Evolutionary conservation across 2,329 filamentous ascomycete genomes (phyloP).

Genomic region (Xylaria sp.): DNA sequence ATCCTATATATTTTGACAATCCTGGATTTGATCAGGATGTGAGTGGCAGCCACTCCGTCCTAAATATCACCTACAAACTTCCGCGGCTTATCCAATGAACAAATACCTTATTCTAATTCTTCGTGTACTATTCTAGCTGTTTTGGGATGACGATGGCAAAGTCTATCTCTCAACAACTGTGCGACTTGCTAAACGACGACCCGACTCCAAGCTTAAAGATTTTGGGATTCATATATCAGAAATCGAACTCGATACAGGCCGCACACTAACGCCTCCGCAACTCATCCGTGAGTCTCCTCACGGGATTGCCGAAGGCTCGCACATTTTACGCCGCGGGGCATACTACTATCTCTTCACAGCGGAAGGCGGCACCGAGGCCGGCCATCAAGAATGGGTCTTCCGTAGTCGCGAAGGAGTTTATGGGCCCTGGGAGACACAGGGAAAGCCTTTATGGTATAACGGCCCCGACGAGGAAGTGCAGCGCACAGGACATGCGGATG

Average conservation of each 20-base stretch:
- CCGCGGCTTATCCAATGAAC: not conserved
- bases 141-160: constrained; percentile 61
- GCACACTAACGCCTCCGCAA: constrained; percentile 52
- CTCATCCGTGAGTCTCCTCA: constrained; percentile 53
- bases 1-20: constrained; percentile 65
- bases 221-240: constrained; percentile 62
- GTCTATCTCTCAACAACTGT: constrained; percentile 61
- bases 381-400: constrained; percentile 64
- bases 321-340: constrained; percentile 51
- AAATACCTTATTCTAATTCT: not conserved
- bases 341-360: constrained; percentile 57
- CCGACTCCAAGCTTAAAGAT: constrained; percentile 58
- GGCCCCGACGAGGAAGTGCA: constrained; percentile 60
- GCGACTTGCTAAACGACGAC: constrained; percentile 52
- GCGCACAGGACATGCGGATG: constrained; percentile 61
- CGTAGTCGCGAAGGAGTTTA: constrained; percentile 57
- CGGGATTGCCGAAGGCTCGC: constrained; percentile 57
- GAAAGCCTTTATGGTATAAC: constrained; percentile 59
- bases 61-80: not conserved
- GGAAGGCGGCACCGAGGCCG: constrained; percentile 58
- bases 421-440: constrained; percentile 62
- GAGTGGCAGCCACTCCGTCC: constrained; percentile 33
- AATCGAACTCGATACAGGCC: constrained; percentile 56
- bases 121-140: constrained; percentile 46
- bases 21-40: constrained; percentile 66